Evolutionary conservation across 768 basidiomycete species (phyloP), one percentile per base, ranked within the genome.

Genomic region (Xerocomellus intermedius): DNA sequence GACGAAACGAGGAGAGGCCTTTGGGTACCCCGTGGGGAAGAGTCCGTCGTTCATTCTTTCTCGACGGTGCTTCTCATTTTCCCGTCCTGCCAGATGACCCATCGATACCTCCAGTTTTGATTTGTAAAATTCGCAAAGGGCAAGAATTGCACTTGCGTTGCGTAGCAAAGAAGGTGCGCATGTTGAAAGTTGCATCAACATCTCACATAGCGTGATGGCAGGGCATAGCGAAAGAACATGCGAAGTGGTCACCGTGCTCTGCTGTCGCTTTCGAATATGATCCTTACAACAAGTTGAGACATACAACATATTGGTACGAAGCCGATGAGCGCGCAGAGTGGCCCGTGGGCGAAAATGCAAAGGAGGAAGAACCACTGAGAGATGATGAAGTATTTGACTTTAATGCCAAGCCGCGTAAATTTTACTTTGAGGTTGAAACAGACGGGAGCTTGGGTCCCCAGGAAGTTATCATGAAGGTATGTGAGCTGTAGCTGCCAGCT

Each of bases 161-260:
- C 68, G 83, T 87, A 43, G 97, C 95, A 5, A 94, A 94, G 73
- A 98, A 97, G 84, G 95, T 91, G 50, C n/a, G 76, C 59, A 10
- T 30, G 21, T 54, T 33, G 42, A 42, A 49, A 26, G 59, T 19
- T 33, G 17, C 21, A 7, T 22, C 32, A 30, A 28, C 48, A 30
- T 35, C 43, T 36, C 22, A 53, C 55, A 43, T 39, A 50, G 21
- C 22, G 32, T 14, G 21, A 21, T 42, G 35, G n/a, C 64, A 98
- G 96, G 96, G 96, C 39, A 87, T 97, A 56, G 94, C 96, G 4
- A 98, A 98, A 77, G 94, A 97, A 69, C 97, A 99, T 68, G 94
- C 97, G 13, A 99, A 99, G 74, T 99, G 96, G 93, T 96, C 94
- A 0, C 96, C 97, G 13, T 91, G 94, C 56, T 90, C 94, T 2